Evolutionary conservation across 371 early-diverging fungal species (phyloP), one percentile per base, ranked within the genome.

Genomic region (Dichotomocladium elegans): DNA sequence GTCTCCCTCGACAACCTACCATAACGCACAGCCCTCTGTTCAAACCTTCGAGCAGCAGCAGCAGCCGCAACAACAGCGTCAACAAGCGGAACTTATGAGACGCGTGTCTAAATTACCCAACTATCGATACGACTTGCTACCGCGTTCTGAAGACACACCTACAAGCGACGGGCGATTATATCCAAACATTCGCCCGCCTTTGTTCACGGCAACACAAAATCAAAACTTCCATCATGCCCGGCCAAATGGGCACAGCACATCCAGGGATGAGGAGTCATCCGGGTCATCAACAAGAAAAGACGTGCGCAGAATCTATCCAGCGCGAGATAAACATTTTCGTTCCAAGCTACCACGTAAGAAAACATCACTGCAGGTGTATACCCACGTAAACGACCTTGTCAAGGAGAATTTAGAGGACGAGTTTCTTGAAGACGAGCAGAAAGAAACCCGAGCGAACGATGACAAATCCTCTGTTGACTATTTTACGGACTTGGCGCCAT

Each of bases 341-440:
- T 70, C 68, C 6, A 63, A 67, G 19, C 48, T 72, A 7, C 77
- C 72, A 9, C 61, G 76, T 4, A 79, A 79, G 31, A 74, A 71
- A 44, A 79, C 87, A 2, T 72, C 64, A 19, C 82, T 88, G 53
- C 85, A 86, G 47, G 81, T 88, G 1, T 88, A 82, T 41, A 71
- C 72, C 4, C 82, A 74, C 42, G 79, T 77, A 8, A 82, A 80
- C 24, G 86, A 83, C 21, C 78, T 83, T 1, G 80, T 82, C 2
- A 68, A 74, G 51, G 86, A 85, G 28, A 80, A 83, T 37, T 75
- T 82, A 12, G 86, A 86, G 5, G 82, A 82, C 49, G 86, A 82
- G 14, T 69, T 70, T 46, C 61, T 60, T 10, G 74, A 73, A 15
- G 73, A 68, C 4, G 66, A 62, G 19, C 75, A 73, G 3, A 71